Percentiles rank a stretch among this genome's conserved stretches.
Evolutionary conservation across 1,284 basidiomycete genomes (phyloP).

Genomic region (Austroboletus novae-zelandiae): DNA sequence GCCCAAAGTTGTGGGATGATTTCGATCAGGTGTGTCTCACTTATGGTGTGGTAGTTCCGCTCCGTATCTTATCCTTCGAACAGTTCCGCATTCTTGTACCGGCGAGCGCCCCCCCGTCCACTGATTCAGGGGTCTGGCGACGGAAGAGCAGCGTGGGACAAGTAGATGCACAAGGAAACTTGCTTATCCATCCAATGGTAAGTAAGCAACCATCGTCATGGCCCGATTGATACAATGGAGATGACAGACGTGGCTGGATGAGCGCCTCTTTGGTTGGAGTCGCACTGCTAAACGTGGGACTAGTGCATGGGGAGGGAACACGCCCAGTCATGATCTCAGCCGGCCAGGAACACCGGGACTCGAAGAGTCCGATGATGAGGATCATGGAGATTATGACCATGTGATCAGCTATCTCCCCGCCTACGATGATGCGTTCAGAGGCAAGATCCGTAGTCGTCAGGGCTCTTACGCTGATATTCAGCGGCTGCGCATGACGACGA

Average conservation of each 20-base stretch:
- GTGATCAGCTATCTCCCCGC: slow-evolving; percentile 61
- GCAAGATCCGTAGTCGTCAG: slow-evolving; percentile 60
- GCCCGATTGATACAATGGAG: slow-evolving; percentile 1
- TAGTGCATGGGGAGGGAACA: slow-evolving; percentile 68
- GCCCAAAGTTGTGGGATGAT: slow-evolving; percentile 85
- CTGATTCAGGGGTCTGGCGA: slow-evolving; percentile 66
- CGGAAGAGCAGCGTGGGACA: slow-evolving; percentile 73
- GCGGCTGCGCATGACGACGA: slow-evolving; percentile 50
- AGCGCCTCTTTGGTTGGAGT: slow-evolving; percentile 91
- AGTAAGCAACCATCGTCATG: slow-evolving; percentile 9
- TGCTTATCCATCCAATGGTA: slow-evolving; percentile 79
- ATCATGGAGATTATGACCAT: slow-evolving; percentile 78
- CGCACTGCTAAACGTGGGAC: slow-evolving; percentile 67
- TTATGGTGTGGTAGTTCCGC: background rate
- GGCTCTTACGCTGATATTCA: slow-evolving; percentile 80
- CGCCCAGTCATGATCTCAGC: slow-evolving; percentile 57
- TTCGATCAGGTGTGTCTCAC: slow-evolving; percentile 68
- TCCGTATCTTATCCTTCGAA: slow-evolving; percentile 6
- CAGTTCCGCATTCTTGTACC: slow-evolving; percentile 83
- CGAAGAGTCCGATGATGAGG: slow-evolving; percentile 73
- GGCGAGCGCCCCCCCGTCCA: slow-evolving; percentile 77
- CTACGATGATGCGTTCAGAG: slow-evolving; percentile 43
- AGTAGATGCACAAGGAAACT: slow-evolving; percentile 75
- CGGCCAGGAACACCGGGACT: slow-evolving; percentile 67
- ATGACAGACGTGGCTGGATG: slow-evolving; percentile 82